Conservation (phyloP, 192 early-diverging fungal species). For the Podila horticola region DNA sequence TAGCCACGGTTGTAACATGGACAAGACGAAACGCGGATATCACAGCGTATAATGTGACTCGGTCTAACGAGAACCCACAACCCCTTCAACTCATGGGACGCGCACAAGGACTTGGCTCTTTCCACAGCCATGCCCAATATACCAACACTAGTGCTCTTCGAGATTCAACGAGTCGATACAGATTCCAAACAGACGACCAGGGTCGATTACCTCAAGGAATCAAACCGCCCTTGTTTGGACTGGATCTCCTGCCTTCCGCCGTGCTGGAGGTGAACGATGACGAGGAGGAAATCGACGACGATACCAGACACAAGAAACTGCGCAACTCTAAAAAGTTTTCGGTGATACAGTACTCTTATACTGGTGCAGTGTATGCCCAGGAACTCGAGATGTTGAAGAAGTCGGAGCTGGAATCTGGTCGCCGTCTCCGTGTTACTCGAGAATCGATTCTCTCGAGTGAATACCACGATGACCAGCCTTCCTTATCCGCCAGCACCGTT, state of each 20-base stretch:
- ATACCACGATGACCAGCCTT: neutral
- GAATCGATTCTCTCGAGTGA: neutral
- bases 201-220: neutral
- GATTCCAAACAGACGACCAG: neutral
- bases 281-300: neutral
- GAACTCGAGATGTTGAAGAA: neutral
- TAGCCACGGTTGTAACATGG: conserved; percentile 2
- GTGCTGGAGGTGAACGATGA: neutral
- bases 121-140: conserved; percentile 4
- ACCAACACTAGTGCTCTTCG: neutral
- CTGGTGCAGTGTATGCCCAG: conserved; percentile 1
- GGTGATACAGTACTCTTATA: neutral
- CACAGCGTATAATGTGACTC: neutral
- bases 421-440: neutral
- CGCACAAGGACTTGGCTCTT: neutral
- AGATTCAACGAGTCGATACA: neutral
- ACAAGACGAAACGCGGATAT: conserved; percentile 1
- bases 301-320: neutral
- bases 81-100: conserved; percentile 1
- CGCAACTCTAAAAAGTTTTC: neutral
- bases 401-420: neutral
- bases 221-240: neutral
- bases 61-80: neutral
- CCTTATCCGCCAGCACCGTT: neutral
- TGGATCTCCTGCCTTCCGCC: neutral